These are phyloP conservation scores for Hura crepitans DNA, from an alignment of 441 rosid genomes.

Conservation along the genomic window DNA sequence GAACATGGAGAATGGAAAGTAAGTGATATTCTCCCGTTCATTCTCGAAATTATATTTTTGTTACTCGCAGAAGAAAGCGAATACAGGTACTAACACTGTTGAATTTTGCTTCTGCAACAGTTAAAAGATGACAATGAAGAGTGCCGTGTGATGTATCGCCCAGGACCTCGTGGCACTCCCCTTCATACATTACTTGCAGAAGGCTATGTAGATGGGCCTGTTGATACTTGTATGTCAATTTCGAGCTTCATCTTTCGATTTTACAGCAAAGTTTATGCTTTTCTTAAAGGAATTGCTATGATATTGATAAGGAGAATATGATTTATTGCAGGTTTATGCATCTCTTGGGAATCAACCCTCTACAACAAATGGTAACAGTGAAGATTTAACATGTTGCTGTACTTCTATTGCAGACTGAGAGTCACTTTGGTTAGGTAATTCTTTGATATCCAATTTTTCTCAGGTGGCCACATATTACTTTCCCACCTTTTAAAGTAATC, in stretches of 20 bases:
- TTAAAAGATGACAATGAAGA: slow-evolving; percentile 78
- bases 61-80: background rate
- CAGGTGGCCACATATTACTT: slow-evolving; percentile 84
- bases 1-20: slow-evolving; percentile 79
- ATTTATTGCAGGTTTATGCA: slow-evolving; percentile 64
- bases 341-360: slow-evolving; percentile 71
- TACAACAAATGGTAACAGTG: slow-evolving; percentile 68
- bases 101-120: slow-evolving; percentile 34
- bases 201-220: slow-evolving; percentile 82
- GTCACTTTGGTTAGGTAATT: slow-evolving; percentile 4
- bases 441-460: slow-evolving; percentile 17
- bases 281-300: slow-evolving; percentile 8
- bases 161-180: slow-evolving; percentile 81
- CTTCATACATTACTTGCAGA: slow-evolving; percentile 84
- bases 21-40: slow-evolving; percentile 24
- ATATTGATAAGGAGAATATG: slow-evolving; percentile 11
- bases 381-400: slow-evolving; percentile 1
- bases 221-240: slow-evolving; percentile 68
- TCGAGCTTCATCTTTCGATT: slow-evolving; percentile 15
- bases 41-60: background rate
- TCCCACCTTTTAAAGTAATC: slow-evolving; percentile 66
- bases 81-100: slow-evolving; percentile 3
- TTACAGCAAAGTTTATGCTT: slow-evolving; percentile 6
- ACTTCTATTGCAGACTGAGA: slow-evolving; percentile 11
- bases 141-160: slow-evolving; percentile 89